A percentile compares a stretch with the other conserved stretches of the same genome.
These are phyloP conservation scores for Fusarium siculi DNA, from an alignment of 2,329 filamentous ascomycete species.

Conservation along the genomic window DNA sequence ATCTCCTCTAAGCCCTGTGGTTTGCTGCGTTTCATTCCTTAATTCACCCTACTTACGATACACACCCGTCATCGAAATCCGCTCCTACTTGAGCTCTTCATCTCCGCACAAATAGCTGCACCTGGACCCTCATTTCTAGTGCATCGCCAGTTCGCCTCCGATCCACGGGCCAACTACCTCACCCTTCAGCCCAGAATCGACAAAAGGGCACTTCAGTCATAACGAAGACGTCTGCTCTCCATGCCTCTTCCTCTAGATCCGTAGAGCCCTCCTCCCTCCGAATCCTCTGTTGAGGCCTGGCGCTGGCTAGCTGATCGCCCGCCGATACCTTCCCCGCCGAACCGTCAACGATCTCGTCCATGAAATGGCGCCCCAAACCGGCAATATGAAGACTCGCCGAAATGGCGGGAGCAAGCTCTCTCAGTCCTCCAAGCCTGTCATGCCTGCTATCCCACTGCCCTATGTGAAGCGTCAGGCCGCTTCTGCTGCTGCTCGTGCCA, in stretches of 20 bases:
- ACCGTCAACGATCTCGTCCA: conserved; percentile 31
- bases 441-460: conserved; percentile 54
- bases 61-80: conserved; percentile 8
- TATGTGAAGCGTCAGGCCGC: conserved; percentile 53
- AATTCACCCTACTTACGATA: conserved; percentile 13
- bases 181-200: conserved; percentile 19
- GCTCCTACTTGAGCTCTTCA: conserved; percentile 35
- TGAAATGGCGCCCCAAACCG: conserved; percentile 50
- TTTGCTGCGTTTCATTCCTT: conserved; percentile 19
- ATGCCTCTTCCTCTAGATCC: conserved; percentile 49
- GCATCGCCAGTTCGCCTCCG: conserved; percentile 30
- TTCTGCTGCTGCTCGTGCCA: conserved; percentile 45
- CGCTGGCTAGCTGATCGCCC: conserved; percentile 38
- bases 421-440: conserved; percentile 48
- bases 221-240: conserved; percentile 39
- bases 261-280: conserved; percentile 43
- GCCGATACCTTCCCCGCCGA: conserved; percentile 40
- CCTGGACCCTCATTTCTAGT: conserved; percentile 36
- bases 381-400: conserved; percentile 48
- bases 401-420: conserved; percentile 45
- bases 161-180: conserved; percentile 23
- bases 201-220: conserved; percentile 23
- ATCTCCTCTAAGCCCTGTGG: background rate
- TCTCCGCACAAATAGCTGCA: conserved; percentile 37
- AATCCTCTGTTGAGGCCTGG: conserved; percentile 41